Evolutionary conservation across 169 alveolate genomes (phyloP).

Genomic region (Plasmodium relictum): DNA sequence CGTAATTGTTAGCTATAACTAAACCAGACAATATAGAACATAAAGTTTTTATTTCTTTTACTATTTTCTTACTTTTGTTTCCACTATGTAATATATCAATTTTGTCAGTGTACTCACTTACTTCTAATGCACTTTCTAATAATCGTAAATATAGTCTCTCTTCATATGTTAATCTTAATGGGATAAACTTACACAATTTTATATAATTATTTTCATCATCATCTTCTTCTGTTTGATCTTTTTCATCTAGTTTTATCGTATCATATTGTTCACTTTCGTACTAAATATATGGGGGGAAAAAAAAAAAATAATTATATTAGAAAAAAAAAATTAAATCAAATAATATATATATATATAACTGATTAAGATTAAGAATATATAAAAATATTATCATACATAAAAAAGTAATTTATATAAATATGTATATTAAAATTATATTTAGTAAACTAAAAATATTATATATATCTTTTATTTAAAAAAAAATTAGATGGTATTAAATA

Average conservation of each 20-base stretch:
- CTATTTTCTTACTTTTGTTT: conserved; percentile 85
- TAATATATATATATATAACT: too few species aligned
- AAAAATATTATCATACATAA: too few species aligned
- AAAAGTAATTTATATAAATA: too few species aligned
- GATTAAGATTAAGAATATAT: too few species aligned
- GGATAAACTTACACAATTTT: conserved; percentile 78
- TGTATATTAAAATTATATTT: too few species aligned
- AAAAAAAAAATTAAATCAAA: background rate
- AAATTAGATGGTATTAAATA: too few species aligned
- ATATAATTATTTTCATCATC: conserved; percentile 67
- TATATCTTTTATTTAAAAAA: too few species aligned
- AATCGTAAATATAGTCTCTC: conserved; percentile 90
- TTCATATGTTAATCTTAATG: conserved; percentile 79
- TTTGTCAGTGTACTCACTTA: conserved; percentile 92
- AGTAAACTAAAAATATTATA: too few species aligned
- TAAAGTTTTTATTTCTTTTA: conserved; percentile 89
- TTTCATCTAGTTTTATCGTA: conserved; percentile 29
- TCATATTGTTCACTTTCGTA: conserved; percentile 77
- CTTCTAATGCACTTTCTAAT: conserved; percentile 91
- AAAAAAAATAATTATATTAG: background rate
- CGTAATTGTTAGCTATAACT: conserved; percentile 92
- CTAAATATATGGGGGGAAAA: conserved; percentile 23
- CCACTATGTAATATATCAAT: conserved; percentile 88
- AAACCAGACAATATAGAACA: conserved; percentile 93
- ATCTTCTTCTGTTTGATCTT: conserved; percentile 31